Conservation (phyloP, 257 asterid genomes). For the Anisodus tanguticus region DNA sequence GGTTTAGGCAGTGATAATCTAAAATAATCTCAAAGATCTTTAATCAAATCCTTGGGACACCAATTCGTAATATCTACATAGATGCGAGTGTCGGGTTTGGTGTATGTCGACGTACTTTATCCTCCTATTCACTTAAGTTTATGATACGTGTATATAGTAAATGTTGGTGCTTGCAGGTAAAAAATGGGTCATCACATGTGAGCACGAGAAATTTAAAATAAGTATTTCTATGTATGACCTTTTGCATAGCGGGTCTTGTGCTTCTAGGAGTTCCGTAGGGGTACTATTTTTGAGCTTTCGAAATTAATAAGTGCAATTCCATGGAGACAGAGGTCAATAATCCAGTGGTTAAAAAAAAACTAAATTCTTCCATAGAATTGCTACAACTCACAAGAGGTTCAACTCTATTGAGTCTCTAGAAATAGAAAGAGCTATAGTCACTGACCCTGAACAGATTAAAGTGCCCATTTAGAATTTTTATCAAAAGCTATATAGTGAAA, state of each 20-base stretch:
- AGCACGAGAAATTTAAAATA: neutral
- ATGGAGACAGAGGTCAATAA: too few relatives aligned
- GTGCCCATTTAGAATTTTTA: too few relatives aligned
- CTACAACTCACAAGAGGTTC: too few relatives aligned
- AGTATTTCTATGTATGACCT: neutral
- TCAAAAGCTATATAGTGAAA: too few relatives aligned
- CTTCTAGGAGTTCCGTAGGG: neutral
- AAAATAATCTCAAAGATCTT: conserved; percentile 20
- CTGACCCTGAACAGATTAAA: too few relatives aligned
- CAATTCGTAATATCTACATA: neutral
- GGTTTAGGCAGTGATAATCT: neutral
- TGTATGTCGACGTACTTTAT: conserved; percentile 11
- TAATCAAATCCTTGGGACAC: neutral
- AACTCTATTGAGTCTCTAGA: too few relatives aligned
- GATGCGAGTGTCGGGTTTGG: neutral
- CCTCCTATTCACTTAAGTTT: conserved; percentile 21
- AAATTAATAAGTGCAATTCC: neutral
- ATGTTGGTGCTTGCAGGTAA: neutral
- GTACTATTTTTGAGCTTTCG: conserved; percentile 12
- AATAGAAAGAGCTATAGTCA: too few relatives aligned
- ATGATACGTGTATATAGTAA: neutral
- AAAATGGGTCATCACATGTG: neutral
- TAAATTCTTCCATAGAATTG: too few relatives aligned
- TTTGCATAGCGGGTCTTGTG: neutral
- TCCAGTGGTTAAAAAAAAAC: neutral